These are phyloP conservation scores for Akanthomyces uredinophilus DNA, from an alignment of 2,329 filamentous ascomycete genomes.

Conservation along the genomic window DNA sequence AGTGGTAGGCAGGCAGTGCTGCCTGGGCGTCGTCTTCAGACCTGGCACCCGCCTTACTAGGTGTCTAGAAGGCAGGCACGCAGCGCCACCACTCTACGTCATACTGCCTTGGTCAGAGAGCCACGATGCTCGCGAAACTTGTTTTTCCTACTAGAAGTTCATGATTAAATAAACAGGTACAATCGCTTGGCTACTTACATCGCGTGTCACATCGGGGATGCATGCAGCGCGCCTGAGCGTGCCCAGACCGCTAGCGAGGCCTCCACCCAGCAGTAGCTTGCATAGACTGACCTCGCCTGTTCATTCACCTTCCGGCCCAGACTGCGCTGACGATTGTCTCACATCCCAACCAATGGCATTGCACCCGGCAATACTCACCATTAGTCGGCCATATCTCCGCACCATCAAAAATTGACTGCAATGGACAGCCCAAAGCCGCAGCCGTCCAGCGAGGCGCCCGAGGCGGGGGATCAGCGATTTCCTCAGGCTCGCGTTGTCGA, in stretches of 20 bases:
- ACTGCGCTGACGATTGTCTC: not conserved
- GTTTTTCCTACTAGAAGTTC: not conserved
- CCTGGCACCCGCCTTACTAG: no score
- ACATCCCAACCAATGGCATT: not conserved
- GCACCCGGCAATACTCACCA: not conserved
- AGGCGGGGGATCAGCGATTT: constrained; percentile 22
- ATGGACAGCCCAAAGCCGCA: not conserved
- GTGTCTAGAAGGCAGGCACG: no score
- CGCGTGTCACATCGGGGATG: no score
- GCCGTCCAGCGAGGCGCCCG: not conserved
- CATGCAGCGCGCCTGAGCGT: not conserved
- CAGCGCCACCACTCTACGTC: not conserved
- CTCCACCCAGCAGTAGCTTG: not conserved
- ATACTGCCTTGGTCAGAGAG: not conserved
- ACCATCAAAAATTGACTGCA: not conserved
- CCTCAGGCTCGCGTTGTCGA: constrained; percentile 27
- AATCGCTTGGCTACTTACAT: no score
- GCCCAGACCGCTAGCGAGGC: constrained; percentile 3
- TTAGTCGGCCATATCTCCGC: not conserved
- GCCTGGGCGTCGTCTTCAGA: no score
- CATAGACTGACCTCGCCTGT: not conserved
- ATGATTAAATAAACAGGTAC: not conserved
- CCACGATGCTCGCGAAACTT: not conserved
- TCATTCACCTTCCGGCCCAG: not conserved
- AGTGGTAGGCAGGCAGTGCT: no score